Percentiles rank a stretch among this genome's conserved stretches.
These are phyloP conservation scores for Yarrowia bubula DNA, from an alignment of 805 yeast genomes.

Conservation along the genomic window DNA sequence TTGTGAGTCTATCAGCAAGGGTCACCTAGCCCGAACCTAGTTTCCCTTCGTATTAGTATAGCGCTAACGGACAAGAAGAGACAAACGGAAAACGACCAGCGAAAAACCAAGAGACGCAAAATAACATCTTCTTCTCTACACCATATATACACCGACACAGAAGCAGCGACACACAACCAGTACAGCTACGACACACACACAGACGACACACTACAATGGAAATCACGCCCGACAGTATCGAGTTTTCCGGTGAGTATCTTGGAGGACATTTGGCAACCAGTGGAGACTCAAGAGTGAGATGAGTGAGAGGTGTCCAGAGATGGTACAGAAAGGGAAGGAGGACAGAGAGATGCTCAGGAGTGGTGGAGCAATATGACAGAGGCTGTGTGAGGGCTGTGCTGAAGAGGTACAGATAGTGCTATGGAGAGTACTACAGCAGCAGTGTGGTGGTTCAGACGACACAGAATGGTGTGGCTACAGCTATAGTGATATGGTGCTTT, in stretches of 20 bases:
- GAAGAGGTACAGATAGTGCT: too few species aligned
- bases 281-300: too few species aligned
- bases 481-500: too few species aligned
- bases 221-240: conserved; percentile 15
- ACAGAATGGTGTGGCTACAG: too few species aligned
- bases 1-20: conserved; percentile 25
- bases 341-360: too few species aligned
- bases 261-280: neutral
- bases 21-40: conserved; percentile 3
- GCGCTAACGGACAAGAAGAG: neutral
- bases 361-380: too few species aligned
- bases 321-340: too few species aligned
- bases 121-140: neutral
- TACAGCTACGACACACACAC: neutral
- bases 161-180: neutral
- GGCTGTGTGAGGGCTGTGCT: too few species aligned
- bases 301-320: too few species aligned
- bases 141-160: neutral
- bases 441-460: too few species aligned
- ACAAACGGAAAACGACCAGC: neutral
- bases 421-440: too few species aligned
- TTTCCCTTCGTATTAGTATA: neutral
- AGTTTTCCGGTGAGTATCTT: conserved; percentile 25
- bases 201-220: neutral
- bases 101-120: neutral